Evolutionary conservation across 1,284 basidiomycete species (phyloP).

Genomic region (Cutaneotrichosporon dermatis): DNA sequence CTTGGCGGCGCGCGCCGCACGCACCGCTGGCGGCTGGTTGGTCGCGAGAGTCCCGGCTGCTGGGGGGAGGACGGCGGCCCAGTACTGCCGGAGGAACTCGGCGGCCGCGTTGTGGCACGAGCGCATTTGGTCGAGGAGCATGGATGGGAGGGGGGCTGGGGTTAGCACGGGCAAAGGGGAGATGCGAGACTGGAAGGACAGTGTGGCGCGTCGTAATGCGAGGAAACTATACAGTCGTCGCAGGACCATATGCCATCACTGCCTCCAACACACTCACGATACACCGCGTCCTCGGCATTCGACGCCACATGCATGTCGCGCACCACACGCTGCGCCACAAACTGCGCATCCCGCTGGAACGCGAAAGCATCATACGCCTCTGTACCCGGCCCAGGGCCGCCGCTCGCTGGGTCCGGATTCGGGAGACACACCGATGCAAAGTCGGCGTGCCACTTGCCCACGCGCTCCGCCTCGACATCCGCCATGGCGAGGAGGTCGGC

Average conservation of each 20-base stretch:
- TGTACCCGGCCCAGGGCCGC: slow-evolving; percentile 12
- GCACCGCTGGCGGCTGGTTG: slow-evolving; percentile 48
- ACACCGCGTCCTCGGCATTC: slow-evolving; percentile 35
- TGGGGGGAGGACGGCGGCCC: slow-evolving; percentile 80
- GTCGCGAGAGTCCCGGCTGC: slow-evolving; percentile 53
- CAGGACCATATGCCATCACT: too few relatives aligned
- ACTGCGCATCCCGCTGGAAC: slow-evolving; percentile 33
- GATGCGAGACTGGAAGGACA: too few relatives aligned
- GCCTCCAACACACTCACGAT: neutral
- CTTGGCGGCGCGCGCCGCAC: slow-evolving; percentile 69
- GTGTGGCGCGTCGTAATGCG: too few relatives aligned
- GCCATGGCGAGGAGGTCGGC: slow-evolving; percentile 55
- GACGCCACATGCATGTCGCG: slow-evolving; percentile 34
- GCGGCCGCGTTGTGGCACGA: slow-evolving; percentile 88
- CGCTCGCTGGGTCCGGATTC: slow-evolving; percentile 26
- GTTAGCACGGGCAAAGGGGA: slow-evolving; percentile 3
- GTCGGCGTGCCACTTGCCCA: slow-evolving; percentile 23
- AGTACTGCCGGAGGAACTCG: slow-evolving; percentile 94
- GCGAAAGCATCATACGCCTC: slow-evolving; percentile 23
- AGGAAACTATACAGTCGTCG: too few relatives aligned
- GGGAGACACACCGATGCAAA: slow-evolving; percentile 31
- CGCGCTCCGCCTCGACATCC: slow-evolving; percentile 10
- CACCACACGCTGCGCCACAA: slow-evolving; percentile 30
- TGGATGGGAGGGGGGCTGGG: slow-evolving; percentile 74
- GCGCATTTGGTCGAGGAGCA: slow-evolving; percentile 71